phyloP scores from a whole-genome alignment of 352 stramenopile species.

The Globisporangium cederbergense region DNA sequence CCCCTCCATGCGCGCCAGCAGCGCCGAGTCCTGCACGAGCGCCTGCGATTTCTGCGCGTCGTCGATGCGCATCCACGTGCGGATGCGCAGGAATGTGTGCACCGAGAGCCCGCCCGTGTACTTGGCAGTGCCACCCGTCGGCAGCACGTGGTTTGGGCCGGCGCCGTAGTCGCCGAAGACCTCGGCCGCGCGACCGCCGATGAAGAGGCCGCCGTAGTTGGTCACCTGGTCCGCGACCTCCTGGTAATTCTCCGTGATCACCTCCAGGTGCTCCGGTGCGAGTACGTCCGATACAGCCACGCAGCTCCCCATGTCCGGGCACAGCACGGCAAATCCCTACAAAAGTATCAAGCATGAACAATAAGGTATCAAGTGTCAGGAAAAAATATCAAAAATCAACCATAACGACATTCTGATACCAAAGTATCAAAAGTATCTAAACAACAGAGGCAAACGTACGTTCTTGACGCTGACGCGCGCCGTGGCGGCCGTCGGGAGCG shows the following conservation, averaged over 20 bases:
- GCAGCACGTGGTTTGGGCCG: conserved; percentile 98
- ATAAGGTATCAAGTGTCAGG: neutral
- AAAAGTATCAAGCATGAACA: neutral
- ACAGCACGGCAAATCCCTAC: conserved; percentile 77
- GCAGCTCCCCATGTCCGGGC: conserved; percentile 58
- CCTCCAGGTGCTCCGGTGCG: conserved; percentile 85
- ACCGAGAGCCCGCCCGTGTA: conserved; percentile 98
- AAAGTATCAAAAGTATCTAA: neutral
- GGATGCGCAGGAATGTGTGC: conserved; percentile 97
- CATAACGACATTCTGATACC: too few species aligned
- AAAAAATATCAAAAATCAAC: neutral
- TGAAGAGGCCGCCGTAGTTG: conserved; percentile 93
- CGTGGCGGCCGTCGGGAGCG: conserved; percentile 59
- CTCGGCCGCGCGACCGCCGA: conserved; percentile 93
- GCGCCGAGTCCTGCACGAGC: conserved; percentile 92
- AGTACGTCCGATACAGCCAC: conserved; percentile 86
- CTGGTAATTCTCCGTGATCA: conserved; percentile 89
- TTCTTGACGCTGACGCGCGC: conserved; percentile 66
- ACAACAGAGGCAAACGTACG: conserved; percentile 19
- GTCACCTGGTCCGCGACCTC: conserved; percentile 74
- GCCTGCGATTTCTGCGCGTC: conserved; percentile 72
- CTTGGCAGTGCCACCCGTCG: conserved; percentile 94
- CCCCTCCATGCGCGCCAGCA: conserved; percentile 91
- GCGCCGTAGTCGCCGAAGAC: conserved; percentile 97
- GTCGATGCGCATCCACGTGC: conserved; percentile 98